phyloP scores from a whole-genome alignment of 495 filamentous ascomycete species.

The Podospora anserina region DNA sequence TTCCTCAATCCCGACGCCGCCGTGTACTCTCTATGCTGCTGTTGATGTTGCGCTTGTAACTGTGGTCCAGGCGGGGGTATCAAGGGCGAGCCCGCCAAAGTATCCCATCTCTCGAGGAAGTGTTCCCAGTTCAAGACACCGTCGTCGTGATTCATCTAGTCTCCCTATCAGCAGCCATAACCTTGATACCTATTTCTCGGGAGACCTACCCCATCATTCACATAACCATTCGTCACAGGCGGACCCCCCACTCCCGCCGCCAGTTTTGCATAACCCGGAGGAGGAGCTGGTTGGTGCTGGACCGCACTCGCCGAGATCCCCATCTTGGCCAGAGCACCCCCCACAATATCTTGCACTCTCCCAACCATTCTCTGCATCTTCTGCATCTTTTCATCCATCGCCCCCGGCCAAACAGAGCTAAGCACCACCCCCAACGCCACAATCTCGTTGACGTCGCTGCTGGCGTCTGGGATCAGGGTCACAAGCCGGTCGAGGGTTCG shows the following conservation, averaged over 20 bases:
- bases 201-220: conserved; percentile 8
- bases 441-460: conserved; percentile 3
- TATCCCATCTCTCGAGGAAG: conserved; percentile 4
- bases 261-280: neutral
- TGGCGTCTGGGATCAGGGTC: neutral
- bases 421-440: conserved; percentile 8
- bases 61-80: neutral
- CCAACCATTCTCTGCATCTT: neutral
- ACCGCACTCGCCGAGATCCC: neutral
- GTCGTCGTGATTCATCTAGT: neutral
- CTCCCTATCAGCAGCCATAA: too few species aligned
- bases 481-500: neutral
- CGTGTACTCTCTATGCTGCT: neutral
- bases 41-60: neutral
- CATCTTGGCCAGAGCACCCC: neutral
- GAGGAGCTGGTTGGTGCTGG: neutral
- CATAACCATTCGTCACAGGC: neutral
- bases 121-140: conserved; percentile 3
- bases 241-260: neutral
- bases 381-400: neutral
- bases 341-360: neutral
- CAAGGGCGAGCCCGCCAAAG: neutral
- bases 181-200: too few species aligned
- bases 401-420: neutral
- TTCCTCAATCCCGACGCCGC: neutral